Conservation (phyloP, 2,329 filamentous ascomycete genomes). For the Xylaria sp. region DNA sequence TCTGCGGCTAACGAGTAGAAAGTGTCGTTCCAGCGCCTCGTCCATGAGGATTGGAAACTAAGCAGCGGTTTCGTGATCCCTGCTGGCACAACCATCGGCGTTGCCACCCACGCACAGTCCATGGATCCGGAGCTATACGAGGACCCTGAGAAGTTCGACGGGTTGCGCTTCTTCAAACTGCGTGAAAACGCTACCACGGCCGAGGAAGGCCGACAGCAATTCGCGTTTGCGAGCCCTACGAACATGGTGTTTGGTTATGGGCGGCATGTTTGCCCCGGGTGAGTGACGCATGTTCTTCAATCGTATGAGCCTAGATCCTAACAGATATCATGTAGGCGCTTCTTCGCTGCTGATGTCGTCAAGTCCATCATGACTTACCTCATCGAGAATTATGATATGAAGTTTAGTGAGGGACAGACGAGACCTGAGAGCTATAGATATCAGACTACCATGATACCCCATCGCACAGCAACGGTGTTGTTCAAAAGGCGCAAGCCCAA, state of each 20-base stretch:
- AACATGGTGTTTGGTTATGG: constrained; percentile 26
- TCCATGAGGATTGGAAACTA: not conserved
- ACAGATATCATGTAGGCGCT: constrained; percentile 5
- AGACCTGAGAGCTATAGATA: not conserved
- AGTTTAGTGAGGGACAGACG: not conserved
- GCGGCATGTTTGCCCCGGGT: constrained; percentile 21
- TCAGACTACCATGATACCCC: not conserved
- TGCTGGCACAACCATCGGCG: constrained; percentile 6
- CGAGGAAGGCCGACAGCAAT: constrained; percentile 2
- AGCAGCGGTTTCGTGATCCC: constrained; percentile 16
- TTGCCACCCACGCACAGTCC: constrained; percentile 10
- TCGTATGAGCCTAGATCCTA: not conserved
- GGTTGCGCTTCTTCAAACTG: constrained; percentile 13
- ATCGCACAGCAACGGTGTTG: not conserved
- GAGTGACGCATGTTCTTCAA: not conserved
- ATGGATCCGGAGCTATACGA: constrained; percentile 30
- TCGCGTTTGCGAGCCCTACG: constrained; percentile 8
- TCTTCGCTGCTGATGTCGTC: constrained; percentile 15
- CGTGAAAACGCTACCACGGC: not conserved
- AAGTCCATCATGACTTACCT: constrained; percentile 24
- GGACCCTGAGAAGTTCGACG: constrained; percentile 21
- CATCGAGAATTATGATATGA: constrained; percentile 14
- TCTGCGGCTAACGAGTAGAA: not conserved
- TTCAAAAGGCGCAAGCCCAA: not conserved
- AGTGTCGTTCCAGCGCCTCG: not conserved